Evolutionary conservation across 2,329 filamentous ascomycete genomes (phyloP).

Genomic region (Verticillium tricorpus): DNA sequence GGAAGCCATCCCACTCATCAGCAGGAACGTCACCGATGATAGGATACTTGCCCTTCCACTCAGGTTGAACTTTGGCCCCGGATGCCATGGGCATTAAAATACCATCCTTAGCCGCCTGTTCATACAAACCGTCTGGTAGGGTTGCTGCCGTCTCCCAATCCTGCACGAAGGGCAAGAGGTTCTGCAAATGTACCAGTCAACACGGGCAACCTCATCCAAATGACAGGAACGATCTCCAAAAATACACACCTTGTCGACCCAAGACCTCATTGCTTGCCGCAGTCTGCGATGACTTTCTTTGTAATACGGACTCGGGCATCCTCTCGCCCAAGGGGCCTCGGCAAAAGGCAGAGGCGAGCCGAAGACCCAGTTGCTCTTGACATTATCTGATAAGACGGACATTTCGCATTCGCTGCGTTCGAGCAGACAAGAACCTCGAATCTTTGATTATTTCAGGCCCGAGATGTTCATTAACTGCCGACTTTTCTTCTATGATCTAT

Average conservation of each 20-base stretch:
- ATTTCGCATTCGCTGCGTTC: background rate
- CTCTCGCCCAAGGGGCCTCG: slow-evolving; percentile 9
- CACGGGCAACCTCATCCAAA: background rate
- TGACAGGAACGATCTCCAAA: background rate
- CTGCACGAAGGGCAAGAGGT: slow-evolving; percentile 7
- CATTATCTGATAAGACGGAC: slow-evolving; percentile 3
- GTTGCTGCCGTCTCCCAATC: slow-evolving; percentile 7
- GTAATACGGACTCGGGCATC: slow-evolving; percentile 10
- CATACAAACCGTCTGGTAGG: slow-evolving; percentile 5
- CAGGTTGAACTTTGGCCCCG: slow-evolving; percentile 2
- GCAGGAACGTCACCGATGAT: slow-evolving; percentile 21
- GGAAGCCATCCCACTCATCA: slow-evolving; percentile 30
- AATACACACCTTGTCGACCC: slow-evolving; percentile 9
- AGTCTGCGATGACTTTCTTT: slow-evolving; percentile 8
- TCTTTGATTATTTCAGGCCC: background rate
- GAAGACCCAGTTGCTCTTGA: slow-evolving; percentile 7
- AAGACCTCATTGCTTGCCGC: slow-evolving; percentile 11
- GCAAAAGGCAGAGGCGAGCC: slow-evolving; percentile 9
- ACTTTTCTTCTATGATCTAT: background rate
- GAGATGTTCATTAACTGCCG: background rate
- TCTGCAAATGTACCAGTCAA: slow-evolving; percentile 1
- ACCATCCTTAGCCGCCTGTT: slow-evolving; percentile 7
- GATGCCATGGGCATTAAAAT: slow-evolving; percentile 11
- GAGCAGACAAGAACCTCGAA: background rate
- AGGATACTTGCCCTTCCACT: slow-evolving; percentile 7